Evolutionary conservation across 2,329 filamentous ascomycete species (phyloP), one percentile per base, ranked within the genome.

Genomic region (Alternaria triticimaculans): DNA sequence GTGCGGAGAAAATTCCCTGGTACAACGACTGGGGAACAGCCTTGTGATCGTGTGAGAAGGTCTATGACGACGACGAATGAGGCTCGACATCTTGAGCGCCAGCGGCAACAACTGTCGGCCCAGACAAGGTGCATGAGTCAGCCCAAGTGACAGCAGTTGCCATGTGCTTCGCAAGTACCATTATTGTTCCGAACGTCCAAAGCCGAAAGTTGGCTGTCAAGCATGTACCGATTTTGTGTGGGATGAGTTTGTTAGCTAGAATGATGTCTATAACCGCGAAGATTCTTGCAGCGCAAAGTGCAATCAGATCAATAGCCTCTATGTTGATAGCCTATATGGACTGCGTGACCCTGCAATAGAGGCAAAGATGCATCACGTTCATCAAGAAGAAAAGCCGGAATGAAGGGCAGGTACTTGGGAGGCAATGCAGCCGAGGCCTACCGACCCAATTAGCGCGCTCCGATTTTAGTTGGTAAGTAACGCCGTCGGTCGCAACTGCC

Each of bases 381-480:
- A 54, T 60, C 54, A 66, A 70, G 70, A 72, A 60, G 71, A 76
- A 72, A 72, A 71, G 63, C 65, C 75, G 75, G 72, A 66, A 68
- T 66, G 62, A 68, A 68, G 64, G 62, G 28, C 46, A 60, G 58
- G 51, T 59, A 58, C 45, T 63, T 56, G 60, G 60, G 57, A 64
- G 60, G 63, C 59, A 65, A 64, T 67, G 69, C 69, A 68, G 66
- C 74, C 75, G 73, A 75, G 75, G 72, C 70, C 64, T 68, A 58
- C 64, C 69, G 60, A 62, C 59, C 74, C 72, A 77, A 77, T 76
- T 63, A 74, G 67, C 56, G 64, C 49, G 51, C 23, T 46, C 49
- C 56, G 48, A 66, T 68, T 64, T 58, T 63, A 63, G 63, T 69
- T 70, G 65, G 70, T 72, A 62, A 72, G 50, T 58, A 60, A 63